phyloP scores from a whole-genome alignment of 1,139 yeast species.

The Protomyces pachydermus region DNA sequence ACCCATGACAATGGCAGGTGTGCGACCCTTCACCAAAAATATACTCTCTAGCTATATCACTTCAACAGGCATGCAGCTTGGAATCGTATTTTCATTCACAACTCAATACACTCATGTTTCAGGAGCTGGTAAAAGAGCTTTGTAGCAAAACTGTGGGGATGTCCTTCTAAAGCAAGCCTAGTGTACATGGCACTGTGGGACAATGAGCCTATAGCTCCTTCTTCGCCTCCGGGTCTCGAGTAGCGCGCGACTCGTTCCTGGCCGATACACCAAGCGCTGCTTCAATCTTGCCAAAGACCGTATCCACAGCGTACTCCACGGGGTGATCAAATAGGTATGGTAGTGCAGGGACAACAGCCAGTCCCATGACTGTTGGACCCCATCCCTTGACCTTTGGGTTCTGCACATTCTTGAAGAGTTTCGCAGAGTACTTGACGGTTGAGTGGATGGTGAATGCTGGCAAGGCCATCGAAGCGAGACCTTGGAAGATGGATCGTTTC shows the following conservation, averaged over 20 bases:
- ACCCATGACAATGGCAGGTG: too few relatives aligned
- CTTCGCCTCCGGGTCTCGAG: conserved; percentile 31
- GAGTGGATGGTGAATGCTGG: conserved; percentile 74
- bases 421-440: conserved; percentile 65
- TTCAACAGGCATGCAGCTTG: too few relatives aligned
- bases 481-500: conserved; percentile 72
- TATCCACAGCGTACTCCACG: conserved; percentile 65
- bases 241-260: conserved; percentile 15
- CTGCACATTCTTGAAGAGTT: conserved; percentile 29
- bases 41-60: too few relatives aligned
- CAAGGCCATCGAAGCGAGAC: conserved; percentile 78
- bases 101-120: too few relatives aligned
- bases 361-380: conserved; percentile 74
- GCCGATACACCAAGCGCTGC: conserved; percentile 34
- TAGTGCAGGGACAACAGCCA: conserved; percentile 69
- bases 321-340: conserved; percentile 82
- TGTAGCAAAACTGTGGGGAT: too few relatives aligned
- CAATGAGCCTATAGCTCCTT: conserved; percentile 26
- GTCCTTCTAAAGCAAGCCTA: too few relatives aligned
- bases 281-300: conserved; percentile 57
- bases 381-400: conserved; percentile 34
- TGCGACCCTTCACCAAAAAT: too few relatives aligned
- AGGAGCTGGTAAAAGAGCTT: too few relatives aligned
- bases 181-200: too few relatives aligned
- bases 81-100: too few relatives aligned